Base-by-base conservation (phyloP, 257 asterid genomes). In the Rauvolfia tetraphylla region DNA sequence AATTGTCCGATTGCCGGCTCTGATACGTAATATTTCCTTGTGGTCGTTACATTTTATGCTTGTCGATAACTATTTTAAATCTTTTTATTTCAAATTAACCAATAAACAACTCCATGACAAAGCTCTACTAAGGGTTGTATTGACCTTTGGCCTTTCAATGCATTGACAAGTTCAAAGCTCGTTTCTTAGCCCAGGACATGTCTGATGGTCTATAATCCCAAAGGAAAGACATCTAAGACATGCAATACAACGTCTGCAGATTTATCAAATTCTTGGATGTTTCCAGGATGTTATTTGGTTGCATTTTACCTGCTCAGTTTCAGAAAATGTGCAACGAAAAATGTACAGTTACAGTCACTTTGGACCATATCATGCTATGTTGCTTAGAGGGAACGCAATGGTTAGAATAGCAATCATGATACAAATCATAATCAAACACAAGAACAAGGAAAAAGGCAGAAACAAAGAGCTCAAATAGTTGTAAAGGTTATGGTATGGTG, bases 131-230 rank as follows among this genome's bases (percentile, higher is more conserved):
- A 20, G 23, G 31, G 51, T 61, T 58, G 41, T 3, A 25, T 75
- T 33, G 53, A 48, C 9, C 33, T 22, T 72, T 76, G 76, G 69
- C 84, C 53, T 68, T 81, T 72, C 10, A 20, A 7, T 39, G 33
- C 7, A 29, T 13, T 69, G 41, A 48, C 46, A 23, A 51, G 75
- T 34, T n/a, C 2, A 51, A 18, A 51, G 20, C 65, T 22, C 53
- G 34, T 51, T 51, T 20, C 44, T 41, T 1, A 9, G 3, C 44
- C 5, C 44, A 41, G 8, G 44, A 41, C 44, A 41, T 41, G 44
- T 3, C 44, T 41, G 44, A 6, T 41, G 5, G 44, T 41, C 44
- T 41, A 41, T 4, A 41, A 41, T 41, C 44, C 0, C 8, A 41
- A 41, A 9, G 2, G 2, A 41, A 41, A 41, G 8, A 41, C 44